Evolutionary conservation across 2,329 filamentous ascomycete species (phyloP).

Genomic region (Juglanconis oblonga): DNA sequence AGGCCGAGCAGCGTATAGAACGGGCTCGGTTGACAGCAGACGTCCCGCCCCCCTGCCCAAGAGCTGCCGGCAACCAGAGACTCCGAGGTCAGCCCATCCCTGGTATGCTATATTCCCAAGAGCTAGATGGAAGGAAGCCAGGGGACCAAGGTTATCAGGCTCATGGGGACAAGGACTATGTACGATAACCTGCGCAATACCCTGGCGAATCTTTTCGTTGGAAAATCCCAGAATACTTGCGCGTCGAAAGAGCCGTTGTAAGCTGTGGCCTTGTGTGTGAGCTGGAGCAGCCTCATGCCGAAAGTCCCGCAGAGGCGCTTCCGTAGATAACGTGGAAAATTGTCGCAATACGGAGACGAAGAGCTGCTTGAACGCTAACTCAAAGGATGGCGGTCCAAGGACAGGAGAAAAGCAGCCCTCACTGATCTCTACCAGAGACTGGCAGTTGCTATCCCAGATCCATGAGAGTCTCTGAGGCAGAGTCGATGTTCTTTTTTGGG

Average conservation of each 20-base stretch:
- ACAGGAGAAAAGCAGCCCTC: neutral
- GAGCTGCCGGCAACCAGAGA: neutral
- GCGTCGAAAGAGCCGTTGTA: too few species aligned
- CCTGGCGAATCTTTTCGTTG: too few species aligned
- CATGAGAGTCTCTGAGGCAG: neutral
- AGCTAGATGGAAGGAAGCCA: too few species aligned
- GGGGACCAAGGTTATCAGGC: too few species aligned
- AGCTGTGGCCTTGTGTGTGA: too few species aligned
- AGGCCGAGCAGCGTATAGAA: neutral
- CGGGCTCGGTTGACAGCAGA: neutral
- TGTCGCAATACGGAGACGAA: neutral
- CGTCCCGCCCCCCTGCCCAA: neutral
- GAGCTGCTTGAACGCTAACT: neutral
- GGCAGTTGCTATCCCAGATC: neutral
- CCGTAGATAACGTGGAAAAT: neutral
- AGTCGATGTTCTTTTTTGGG: neutral
- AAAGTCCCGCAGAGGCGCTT: neutral
- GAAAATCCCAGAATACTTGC: too few species aligned
- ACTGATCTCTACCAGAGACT: neutral
- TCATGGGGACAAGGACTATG: too few species aligned
- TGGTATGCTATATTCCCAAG: neutral
- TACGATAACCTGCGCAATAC: too few species aligned
- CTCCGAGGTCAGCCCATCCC: neutral
- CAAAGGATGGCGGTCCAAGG: neutral
- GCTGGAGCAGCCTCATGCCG: too few species aligned